These are phyloP conservation scores for Xylaria nigripes DNA, from an alignment of 495 filamentous ascomycete genomes.

Conservation along the genomic window DNA sequence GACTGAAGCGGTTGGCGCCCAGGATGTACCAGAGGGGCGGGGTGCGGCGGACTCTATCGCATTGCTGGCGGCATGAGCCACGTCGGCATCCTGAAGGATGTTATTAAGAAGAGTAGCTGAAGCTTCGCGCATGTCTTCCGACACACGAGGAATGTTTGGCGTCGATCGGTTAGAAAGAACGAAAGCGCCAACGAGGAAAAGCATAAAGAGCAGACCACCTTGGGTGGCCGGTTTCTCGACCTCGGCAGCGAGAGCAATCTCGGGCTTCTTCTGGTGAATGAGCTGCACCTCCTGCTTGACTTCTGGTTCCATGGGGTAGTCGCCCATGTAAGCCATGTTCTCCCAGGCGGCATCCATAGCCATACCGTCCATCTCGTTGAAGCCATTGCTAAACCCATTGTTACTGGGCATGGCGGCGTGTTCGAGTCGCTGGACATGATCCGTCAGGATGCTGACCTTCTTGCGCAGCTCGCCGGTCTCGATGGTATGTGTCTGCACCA, in stretches of 20 bases:
- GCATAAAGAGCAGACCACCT: slow-evolving; percentile 64
- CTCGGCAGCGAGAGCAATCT: slow-evolving; percentile 43
- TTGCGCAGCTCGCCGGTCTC: slow-evolving; percentile 93
- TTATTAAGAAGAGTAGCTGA: slow-evolving; percentile 84
- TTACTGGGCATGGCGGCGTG: slow-evolving; percentile 52
- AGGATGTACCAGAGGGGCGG: slow-evolving; percentile 43
- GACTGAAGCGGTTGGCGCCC: slow-evolving; percentile 34
- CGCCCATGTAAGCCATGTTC: slow-evolving; percentile 65
- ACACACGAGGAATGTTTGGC: slow-evolving; percentile 70
- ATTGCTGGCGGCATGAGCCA: slow-evolving; percentile 39
- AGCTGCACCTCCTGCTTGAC: slow-evolving; percentile 50
- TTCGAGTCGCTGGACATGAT: slow-evolving; percentile 74
- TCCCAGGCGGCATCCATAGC: slow-evolving; percentile 77
- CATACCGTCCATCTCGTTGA: slow-evolving; percentile 72
- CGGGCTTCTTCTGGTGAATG: slow-evolving; percentile 50
- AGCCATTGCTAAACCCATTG: slow-evolving; percentile 57
- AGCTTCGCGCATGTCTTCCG: slow-evolving; percentile 87
- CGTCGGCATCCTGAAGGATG: slow-evolving; percentile 73
- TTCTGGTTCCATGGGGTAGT: slow-evolving; percentile 45
- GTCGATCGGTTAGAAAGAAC: slow-evolving; percentile 76
- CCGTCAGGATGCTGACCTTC: slow-evolving; percentile 83
- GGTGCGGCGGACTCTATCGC: slow-evolving; percentile 42
- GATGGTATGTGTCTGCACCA: slow-evolving; percentile 80
- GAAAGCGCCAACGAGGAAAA: slow-evolving; percentile 93
- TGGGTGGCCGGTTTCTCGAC: slow-evolving; percentile 56